Conservation (phyloP, 129 eudicot species). For the Lactuca saligna region DNA sequence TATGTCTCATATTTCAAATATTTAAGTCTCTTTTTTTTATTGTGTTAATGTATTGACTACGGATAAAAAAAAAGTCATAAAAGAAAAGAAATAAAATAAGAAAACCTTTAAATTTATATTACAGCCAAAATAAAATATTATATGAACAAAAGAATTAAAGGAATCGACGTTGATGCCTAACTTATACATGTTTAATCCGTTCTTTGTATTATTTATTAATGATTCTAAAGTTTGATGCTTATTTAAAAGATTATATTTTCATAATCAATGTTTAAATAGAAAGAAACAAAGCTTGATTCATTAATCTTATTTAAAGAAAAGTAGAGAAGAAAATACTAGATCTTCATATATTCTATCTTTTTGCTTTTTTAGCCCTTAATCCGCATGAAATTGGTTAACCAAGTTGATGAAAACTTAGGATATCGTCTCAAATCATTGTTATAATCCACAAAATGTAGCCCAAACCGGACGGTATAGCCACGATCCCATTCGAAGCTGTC, state of each 20-base stretch:
- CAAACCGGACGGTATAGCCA: slow-evolving; percentile 57
- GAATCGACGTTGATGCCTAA: too few relatives aligned
- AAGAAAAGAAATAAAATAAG: too few relatives aligned
- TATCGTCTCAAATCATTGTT: slow-evolving; percentile 43
- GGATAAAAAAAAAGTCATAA: too few relatives aligned
- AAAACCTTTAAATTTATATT: too few relatives aligned
- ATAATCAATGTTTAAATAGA: slow-evolving; percentile 8
- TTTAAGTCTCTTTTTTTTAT: too few relatives aligned
- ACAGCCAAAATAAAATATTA: too few relatives aligned
- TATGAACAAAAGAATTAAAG: too few relatives aligned
- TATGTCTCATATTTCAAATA: too few relatives aligned
- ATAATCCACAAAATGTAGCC: slow-evolving; percentile 56
- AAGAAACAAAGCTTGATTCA: slow-evolving; percentile 9
- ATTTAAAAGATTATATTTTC: slow-evolving; percentile 4
- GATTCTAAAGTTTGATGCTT: slow-evolving; percentile 6
- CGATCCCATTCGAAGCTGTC: slow-evolving; percentile 61
- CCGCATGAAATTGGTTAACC: slow-evolving; percentile 50
- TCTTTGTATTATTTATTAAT: background rate
- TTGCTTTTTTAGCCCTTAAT: slow-evolving; percentile 19
- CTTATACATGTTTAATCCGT: too few relatives aligned
- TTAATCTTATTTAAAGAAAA: slow-evolving; percentile 27
- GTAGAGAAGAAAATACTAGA: slow-evolving; percentile 13
- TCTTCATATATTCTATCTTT: slow-evolving; percentile 5
- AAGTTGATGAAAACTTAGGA: slow-evolving; percentile 53
- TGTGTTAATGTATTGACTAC: too few relatives aligned